Evolutionary conservation across 179 eudicot species (phyloP).

Genomic region (Dionaea muscipula): DNA sequence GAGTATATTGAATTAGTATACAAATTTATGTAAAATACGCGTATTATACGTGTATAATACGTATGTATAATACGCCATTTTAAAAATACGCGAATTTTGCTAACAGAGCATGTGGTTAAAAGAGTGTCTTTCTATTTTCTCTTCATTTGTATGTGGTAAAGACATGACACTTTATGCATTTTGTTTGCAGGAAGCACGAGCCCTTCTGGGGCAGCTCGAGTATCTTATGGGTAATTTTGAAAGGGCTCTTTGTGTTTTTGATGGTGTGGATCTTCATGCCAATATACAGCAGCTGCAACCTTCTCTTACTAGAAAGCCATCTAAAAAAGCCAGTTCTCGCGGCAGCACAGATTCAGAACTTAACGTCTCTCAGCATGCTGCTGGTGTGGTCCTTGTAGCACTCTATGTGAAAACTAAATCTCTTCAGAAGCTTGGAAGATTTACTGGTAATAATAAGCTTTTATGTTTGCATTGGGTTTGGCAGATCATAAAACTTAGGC

Average conservation of each 20-base stretch:
- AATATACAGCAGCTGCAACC: slow-evolving; percentile 34
- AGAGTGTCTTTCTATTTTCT: too few species aligned
- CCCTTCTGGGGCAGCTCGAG: slow-evolving; percentile 36
- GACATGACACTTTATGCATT: not conserved
- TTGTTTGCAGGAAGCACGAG: slow-evolving; percentile 34
- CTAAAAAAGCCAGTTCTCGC: slow-evolving; percentile 25
- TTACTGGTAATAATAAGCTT: slow-evolving; percentile 23
- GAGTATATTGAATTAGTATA: too few species aligned
- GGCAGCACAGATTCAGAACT: slow-evolving; percentile 19
- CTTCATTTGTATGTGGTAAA: too few species aligned
- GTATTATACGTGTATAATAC: too few species aligned
- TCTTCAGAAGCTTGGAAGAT: slow-evolving; percentile 40
- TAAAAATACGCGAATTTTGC: too few species aligned
- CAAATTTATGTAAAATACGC: too few species aligned
- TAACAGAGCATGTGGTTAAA: too few species aligned
- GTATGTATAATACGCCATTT: too few species aligned
- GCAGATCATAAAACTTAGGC: too few species aligned
- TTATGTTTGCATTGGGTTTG: not conserved
- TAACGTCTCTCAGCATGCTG: slow-evolving; percentile 30
- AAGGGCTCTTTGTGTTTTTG: slow-evolving; percentile 39
- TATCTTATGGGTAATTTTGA: slow-evolving; percentile 42
- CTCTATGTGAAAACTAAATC: slow-evolving; percentile 36
- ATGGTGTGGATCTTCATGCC: slow-evolving; percentile 40
- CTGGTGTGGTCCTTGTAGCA: slow-evolving; percentile 34
- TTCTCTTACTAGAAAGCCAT: slow-evolving; percentile 22